phyloP scores from a whole-genome alignment of 352 stramenopile species.

The Globisporangium ultimum region DNA sequence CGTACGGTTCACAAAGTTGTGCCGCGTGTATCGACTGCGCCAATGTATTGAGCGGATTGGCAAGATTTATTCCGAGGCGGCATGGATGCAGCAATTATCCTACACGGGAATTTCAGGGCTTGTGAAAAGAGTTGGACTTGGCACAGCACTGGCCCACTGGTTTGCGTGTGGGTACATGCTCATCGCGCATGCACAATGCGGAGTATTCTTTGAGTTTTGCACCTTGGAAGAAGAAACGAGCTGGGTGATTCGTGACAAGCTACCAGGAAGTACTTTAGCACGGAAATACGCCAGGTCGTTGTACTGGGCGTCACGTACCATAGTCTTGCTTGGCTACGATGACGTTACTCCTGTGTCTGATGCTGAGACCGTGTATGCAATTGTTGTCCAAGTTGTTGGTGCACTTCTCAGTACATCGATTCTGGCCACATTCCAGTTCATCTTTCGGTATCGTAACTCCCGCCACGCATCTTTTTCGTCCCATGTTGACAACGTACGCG shows the following conservation, averaged over 20 bases:
- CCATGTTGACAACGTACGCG: slow-evolving; percentile 63
- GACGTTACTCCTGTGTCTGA: slow-evolving; percentile 60
- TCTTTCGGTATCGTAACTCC: slow-evolving; percentile 64
- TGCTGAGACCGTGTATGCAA: slow-evolving; percentile 48
- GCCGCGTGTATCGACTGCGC: slow-evolving; percentile 41
- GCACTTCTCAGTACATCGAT: slow-evolving; percentile 55
- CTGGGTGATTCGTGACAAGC: slow-evolving; percentile 55
- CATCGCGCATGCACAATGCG: slow-evolving; percentile 54
- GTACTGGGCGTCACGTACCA: slow-evolving; percentile 57
- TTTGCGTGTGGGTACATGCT: slow-evolving; percentile 71
- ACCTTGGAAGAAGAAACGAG: slow-evolving; percentile 38
- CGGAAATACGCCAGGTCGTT: slow-evolving; percentile 57
- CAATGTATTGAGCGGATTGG: slow-evolving; percentile 35
- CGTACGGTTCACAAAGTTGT: slow-evolving; percentile 56
- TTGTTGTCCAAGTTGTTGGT: slow-evolving; percentile 41
- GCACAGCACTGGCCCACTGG: slow-evolving; percentile 42
- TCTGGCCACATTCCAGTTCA: slow-evolving; percentile 66
- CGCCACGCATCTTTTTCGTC: slow-evolving; percentile 42
- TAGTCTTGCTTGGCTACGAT: slow-evolving; percentile 61
- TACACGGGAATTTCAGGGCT: slow-evolving; percentile 58
- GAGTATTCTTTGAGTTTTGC: slow-evolving; percentile 47
- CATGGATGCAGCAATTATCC: slow-evolving; percentile 45
- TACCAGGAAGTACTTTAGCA: slow-evolving; percentile 30
- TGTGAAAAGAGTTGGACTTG: slow-evolving; percentile 33
- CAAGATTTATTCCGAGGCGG: slow-evolving; percentile 46